phyloP scores from a whole-genome alignment of 345 rosid species.

The Eucalyptus curtisii region DNA sequence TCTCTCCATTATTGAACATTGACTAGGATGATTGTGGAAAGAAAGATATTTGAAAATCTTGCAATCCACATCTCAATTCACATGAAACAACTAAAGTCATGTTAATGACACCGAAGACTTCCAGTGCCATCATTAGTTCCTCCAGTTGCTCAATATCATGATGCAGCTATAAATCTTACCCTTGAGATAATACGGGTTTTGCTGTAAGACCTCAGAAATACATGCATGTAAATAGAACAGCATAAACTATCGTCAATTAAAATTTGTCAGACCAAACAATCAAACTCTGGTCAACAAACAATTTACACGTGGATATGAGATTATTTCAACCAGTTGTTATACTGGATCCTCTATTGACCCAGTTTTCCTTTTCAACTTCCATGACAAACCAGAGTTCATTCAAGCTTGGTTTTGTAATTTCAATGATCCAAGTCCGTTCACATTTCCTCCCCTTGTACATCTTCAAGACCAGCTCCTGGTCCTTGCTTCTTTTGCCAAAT shows the following conservation, averaged over 20 bases:
- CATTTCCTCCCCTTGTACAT: not conserved
- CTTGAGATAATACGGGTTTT: not conserved
- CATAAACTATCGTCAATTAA: not conserved
- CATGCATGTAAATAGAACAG: not conserved
- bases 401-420: not conserved
- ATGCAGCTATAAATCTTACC: not conserved
- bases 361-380: not conserved
- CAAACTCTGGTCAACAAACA: not conserved
- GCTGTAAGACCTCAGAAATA: not conserved
- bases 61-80: not conserved
- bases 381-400: not conserved
- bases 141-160: not conserved
- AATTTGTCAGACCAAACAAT: not conserved
- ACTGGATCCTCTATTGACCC: not conserved
- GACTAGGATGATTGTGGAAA: not conserved
- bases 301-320: not conserved
- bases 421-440: not conserved
- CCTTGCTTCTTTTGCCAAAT: not conserved
- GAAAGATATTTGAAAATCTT: not conserved
- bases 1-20: not conserved
- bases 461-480: not conserved
- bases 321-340: not conserved
- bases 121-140: not conserved
- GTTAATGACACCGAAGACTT: not conserved
- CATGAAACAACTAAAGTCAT: not conserved